Base-by-base conservation (phyloP, 257 asterid genomes). In the Solanum lycopersicoides region DNA sequence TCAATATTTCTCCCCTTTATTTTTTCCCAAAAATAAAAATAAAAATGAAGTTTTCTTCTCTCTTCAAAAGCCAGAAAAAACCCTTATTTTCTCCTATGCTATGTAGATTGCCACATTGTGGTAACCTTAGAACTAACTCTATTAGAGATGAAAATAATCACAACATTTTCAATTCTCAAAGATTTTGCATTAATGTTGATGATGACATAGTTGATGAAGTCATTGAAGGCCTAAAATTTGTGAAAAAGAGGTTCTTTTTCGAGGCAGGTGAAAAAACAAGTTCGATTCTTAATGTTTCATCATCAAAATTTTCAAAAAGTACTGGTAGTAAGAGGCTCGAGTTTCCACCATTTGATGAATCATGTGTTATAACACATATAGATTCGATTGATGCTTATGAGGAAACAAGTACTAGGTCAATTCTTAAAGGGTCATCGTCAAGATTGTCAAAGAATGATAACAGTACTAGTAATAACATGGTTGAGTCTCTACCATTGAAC, bases 71-170 rank as follows among this genome's bases (percentile, higher is more conserved):
- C 89, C 6, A 84, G 8, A 92, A 87, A 72, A 68, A 86, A 32
- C 1, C 86, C 80, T 63, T 87, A 60, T 25, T 68, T 88, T 6
- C 89, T 71, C 69, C 87, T 76, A 35, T 88, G 3, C 86, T 90
- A 12, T 92, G 94, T 94, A 89, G 91, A 84, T 94, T 95, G 91
- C 91, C 88, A 87, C 89, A 93, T 87, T 91, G 77, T 25, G 88
- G 63, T 89, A 88, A 25, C 83, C 94, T 92, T 2, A 90, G 88
- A 63, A 93, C 97, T 60, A 93, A 71, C n/a, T 94, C 97, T 42
- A 93, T 93, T 91, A 90, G 94, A 6, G 84, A 87, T 7, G 60
- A 34, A 56, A 59, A 86, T 79, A 39, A 82, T 83, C 66, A 83
- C 18, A 53, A 77, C 41, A 88, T 91, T 50, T 88, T 83, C 91